These are phyloP conservation scores for Verbena officinalis DNA, from an alignment of 257 asterid species.

Conservation along the genomic window DNA sequence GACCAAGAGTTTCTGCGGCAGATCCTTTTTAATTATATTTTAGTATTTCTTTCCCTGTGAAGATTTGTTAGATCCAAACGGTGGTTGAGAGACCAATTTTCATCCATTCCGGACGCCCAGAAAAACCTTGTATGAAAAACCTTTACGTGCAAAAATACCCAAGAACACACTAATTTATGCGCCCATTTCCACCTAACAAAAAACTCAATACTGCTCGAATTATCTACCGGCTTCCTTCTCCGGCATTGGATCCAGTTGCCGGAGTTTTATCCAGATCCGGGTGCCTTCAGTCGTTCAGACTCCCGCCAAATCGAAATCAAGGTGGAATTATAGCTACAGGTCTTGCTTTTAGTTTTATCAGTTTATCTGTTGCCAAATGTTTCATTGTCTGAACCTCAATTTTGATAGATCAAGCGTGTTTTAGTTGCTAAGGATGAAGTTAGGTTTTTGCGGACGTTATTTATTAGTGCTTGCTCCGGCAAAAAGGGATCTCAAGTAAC, in stretches of 20 bases:
- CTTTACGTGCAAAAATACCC: not conserved
- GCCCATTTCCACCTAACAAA: not conserved
- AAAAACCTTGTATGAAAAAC: not conserved
- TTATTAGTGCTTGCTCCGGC: conserved; percentile 19
- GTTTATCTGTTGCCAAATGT: not conserved
- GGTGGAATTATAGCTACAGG: not conserved
- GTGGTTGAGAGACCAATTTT: conserved; percentile 1
- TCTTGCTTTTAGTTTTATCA: not conserved
- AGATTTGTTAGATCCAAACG: not conserved
- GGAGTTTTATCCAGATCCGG: too few species aligned
- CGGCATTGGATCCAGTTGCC: not conserved
- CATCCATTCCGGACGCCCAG: not conserved
- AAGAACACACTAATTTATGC: not conserved
- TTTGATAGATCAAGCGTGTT: conserved; percentile 26
- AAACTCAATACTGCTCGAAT: not conserved
- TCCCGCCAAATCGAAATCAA: not conserved
- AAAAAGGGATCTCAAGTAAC: conserved; percentile 2
- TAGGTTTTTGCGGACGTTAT: not conserved
- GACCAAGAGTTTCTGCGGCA: too few species aligned
- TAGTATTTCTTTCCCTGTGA: not conserved
- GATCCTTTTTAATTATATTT: too few species aligned
- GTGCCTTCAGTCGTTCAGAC: too few species aligned
- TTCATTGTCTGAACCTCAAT: conserved; percentile 24
- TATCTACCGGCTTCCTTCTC: not conserved
- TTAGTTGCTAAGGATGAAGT: conserved; percentile 8